Evolutionary conservation across 345 rosid species (phyloP).

Genomic region (Boechera retrofracta): DNA sequence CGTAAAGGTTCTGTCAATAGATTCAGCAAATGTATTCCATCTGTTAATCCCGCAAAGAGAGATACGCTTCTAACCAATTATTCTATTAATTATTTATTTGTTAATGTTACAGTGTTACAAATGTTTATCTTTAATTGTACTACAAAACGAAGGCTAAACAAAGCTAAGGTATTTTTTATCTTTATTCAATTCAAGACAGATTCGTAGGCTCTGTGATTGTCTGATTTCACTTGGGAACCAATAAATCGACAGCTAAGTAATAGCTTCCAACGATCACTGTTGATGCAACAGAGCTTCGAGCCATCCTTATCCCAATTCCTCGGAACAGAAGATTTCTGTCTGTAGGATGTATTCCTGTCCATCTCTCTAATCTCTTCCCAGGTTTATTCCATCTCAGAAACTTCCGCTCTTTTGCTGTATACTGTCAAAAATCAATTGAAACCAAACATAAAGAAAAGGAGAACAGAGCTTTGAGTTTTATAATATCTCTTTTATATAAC

Average conservation of each 20-base stretch:
- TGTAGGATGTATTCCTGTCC: slow-evolving; percentile 90
- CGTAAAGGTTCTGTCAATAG: not conserved
- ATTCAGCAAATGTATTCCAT: not conserved
- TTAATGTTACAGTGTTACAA: not conserved
- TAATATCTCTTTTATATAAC: not conserved
- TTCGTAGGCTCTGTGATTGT: not conserved
- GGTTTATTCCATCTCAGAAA: slow-evolving; percentile 77
- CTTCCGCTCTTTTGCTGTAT: slow-evolving; percentile 71
- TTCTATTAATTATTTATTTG: not conserved
- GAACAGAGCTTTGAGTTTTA: slow-evolving; percentile 6
- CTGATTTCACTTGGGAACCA: slow-evolving; percentile 46
- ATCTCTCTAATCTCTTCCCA: slow-evolving; percentile 80
- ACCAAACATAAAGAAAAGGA: not conserved
- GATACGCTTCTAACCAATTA: not conserved
- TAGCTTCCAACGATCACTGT: slow-evolving; percentile 70
- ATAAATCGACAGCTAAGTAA: slow-evolving; percentile 56
- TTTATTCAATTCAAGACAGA: not conserved
- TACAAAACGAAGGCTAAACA: not conserved
- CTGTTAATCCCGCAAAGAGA: not conserved
- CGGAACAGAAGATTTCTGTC: slow-evolving; percentile 72
- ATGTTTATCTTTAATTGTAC: not conserved
- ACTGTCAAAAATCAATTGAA: slow-evolving; percentile 46
- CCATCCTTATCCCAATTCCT: slow-evolving; percentile 72
- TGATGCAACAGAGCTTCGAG: slow-evolving; percentile 73
- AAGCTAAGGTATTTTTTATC: not conserved